These are phyloP conservation scores for Chaetomium fimeti DNA, from an alignment of 495 filamentous ascomycete genomes.

Conservation along the genomic window DNA sequence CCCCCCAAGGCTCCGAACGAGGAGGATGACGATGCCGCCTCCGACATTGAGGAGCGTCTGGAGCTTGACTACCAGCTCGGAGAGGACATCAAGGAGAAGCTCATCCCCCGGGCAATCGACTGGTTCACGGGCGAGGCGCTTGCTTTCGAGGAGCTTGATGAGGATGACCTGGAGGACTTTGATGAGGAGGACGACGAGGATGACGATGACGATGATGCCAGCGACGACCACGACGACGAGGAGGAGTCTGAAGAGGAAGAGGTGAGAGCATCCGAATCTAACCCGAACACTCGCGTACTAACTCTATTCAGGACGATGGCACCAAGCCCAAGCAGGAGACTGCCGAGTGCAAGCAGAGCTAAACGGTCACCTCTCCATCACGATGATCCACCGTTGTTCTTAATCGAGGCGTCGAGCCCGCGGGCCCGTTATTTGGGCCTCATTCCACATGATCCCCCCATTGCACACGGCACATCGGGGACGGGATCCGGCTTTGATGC, in stretches of 20 bases:
- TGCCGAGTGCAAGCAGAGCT: constrained; percentile 99
- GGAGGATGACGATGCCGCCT: constrained; percentile 73
- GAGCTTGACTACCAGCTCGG: constrained; percentile 99
- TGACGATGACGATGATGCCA: constrained; percentile 57
- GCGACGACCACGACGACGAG: constrained; percentile 80
- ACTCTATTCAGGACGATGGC: constrained; percentile 69
- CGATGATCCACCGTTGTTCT: constrained; percentile 15
- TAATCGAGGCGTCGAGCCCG: constrained; percentile 24
- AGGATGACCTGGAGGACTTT: constrained; percentile 82
- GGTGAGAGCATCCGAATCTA: constrained; percentile 53
- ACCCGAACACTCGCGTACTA: constrained; percentile 14
- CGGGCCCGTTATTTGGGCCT: constrained; percentile 18
- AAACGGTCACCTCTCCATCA: constrained; percentile 38
- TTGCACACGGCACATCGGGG: constrained; percentile 17
- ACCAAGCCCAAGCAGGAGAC: constrained; percentile 98
- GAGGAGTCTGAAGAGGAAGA: constrained; percentile 89
- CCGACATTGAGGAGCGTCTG: constrained; percentile 94
- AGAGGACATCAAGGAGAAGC: constrained; percentile 99
- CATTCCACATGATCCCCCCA: constrained; percentile 11
- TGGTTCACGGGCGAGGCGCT: constrained; percentile 99
- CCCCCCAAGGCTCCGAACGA: constrained; percentile 83
- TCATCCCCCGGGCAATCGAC: constrained; percentile 97
- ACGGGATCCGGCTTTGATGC: constrained; percentile 16
- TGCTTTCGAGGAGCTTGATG: constrained; percentile 91
- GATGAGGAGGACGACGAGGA: constrained; percentile 89